Evolutionary conservation across 1,139 yeast species (phyloP).

Genomic region (Hemisphaericaspora lyxosophila): DNA sequence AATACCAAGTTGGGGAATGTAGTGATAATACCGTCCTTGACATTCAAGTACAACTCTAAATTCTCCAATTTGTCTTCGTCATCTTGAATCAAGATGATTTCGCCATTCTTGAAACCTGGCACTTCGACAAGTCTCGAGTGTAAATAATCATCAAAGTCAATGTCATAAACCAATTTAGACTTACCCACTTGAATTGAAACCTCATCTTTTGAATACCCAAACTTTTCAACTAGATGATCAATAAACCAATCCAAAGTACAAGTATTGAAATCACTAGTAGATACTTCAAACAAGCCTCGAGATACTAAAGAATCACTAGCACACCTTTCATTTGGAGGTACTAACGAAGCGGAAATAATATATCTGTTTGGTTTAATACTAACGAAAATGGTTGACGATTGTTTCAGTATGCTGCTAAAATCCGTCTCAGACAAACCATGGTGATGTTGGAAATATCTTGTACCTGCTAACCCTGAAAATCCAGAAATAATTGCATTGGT

Average conservation of each 20-base stretch:
- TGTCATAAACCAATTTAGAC: conserved; percentile 72
- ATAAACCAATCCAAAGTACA: conserved; percentile 44
- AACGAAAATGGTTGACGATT: conserved; percentile 58
- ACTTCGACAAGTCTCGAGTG: conserved; percentile 41
- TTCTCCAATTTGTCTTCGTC: conserved; percentile 70
- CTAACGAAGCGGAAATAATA: conserved; percentile 61
- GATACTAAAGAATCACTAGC: conserved; percentile 67
- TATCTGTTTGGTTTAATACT: conserved; percentile 70
- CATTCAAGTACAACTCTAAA: conserved; percentile 62
- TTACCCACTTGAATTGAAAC: conserved; percentile 60
- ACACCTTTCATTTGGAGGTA: conserved; percentile 66
- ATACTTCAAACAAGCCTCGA: conserved; percentile 40
- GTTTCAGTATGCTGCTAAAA: conserved; percentile 16
- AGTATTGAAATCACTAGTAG: conserved; percentile 14
- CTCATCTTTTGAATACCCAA: conserved; percentile 65
- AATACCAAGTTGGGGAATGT: conserved; percentile 27
- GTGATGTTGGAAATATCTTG: conserved; percentile 46
- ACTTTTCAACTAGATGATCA: conserved; percentile 41
- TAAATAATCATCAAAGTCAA: conserved; percentile 82
- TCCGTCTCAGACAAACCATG: conserved; percentile 21
- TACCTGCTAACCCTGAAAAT: conserved; percentile 70
- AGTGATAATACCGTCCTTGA: conserved; percentile 12
- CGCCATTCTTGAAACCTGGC: conserved; percentile 55
- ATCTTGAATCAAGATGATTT: conserved; percentile 69
- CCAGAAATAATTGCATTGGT: conserved; percentile 97